These are phyloP conservation scores for Euphrasia arctica DNA, from an alignment of 305 asterid species.

Conservation along the genomic window DNA sequence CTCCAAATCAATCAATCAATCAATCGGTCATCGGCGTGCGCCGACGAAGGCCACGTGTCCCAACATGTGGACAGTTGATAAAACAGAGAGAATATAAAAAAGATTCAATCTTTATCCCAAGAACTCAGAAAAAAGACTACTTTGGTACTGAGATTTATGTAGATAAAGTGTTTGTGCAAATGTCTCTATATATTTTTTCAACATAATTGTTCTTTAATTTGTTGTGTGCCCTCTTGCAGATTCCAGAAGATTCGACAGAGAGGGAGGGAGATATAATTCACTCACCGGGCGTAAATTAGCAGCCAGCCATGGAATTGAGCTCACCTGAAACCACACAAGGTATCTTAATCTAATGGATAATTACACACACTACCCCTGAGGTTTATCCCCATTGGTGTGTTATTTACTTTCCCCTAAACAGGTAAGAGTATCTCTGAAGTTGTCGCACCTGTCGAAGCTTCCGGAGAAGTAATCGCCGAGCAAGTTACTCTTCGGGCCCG, in stretches of 20 bases:
- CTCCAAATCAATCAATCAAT: too few relatives aligned
- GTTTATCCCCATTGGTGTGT: background rate
- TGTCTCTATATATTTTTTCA: too few relatives aligned
- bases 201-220: background rate
- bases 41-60: conserved; percentile 26
- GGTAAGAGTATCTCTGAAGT: conserved; percentile 16
- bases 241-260: too few relatives aligned
- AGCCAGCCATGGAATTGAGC: conserved; percentile 28
- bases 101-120: background rate
- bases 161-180: background rate
- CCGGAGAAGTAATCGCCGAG: conserved; percentile 47
- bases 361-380: background rate
- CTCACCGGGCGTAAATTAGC: conserved; percentile 19
- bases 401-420: background rate
- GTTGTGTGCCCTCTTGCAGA: too few relatives aligned
- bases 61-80: conserved; percentile 21
- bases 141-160: conserved; percentile 4
- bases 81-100: background rate
- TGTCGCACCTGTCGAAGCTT: conserved; percentile 23
- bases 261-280: too few relatives aligned
- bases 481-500: conserved; percentile 40
- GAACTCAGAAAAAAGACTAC: background rate
- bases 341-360: background rate
- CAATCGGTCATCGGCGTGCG: too few relatives aligned
- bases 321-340: conserved; percentile 23